Evolutionary conservation across 768 basidiomycete genomes (phyloP).

Genomic region (Cyclocybe aegerita): DNA sequence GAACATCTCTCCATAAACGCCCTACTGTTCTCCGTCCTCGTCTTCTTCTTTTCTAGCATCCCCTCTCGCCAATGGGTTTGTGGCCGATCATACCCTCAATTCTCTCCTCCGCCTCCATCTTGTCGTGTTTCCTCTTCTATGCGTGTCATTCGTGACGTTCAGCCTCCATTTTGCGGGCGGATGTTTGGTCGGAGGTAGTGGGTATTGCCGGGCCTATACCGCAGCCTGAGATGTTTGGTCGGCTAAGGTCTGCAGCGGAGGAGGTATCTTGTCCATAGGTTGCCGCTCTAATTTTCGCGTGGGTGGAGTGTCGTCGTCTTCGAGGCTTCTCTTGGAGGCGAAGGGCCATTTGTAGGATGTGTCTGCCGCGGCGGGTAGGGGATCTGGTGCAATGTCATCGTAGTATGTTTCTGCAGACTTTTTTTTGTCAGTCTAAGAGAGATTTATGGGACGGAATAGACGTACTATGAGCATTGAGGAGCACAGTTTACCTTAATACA

Average conservation of each 20-base stretch:
- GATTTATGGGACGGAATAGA: background rate
- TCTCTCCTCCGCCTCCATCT: slow-evolving; percentile 62
- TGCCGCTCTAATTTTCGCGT: slow-evolving; percentile 56
- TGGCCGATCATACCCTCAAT: slow-evolving; percentile 80
- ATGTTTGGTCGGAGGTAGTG: slow-evolving; percentile 62
- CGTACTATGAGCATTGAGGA: slow-evolving; percentile 36
- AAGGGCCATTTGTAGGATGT: slow-evolving; percentile 94
- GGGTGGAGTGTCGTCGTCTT: slow-evolving; percentile 54
- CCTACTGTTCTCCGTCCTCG: slow-evolving; percentile 66
- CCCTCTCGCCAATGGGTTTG: slow-evolving; percentile 77
- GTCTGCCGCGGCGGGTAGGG: slow-evolving; percentile 58
- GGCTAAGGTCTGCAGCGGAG: slow-evolving; percentile 3
- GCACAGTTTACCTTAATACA: slow-evolving; percentile 17
- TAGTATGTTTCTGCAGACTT: slow-evolving; percentile 33
- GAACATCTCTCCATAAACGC: slow-evolving; percentile 70
- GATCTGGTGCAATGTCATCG: slow-evolving; percentile 58
- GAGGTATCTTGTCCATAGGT: slow-evolving; percentile 35
- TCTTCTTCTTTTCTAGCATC: slow-evolving; percentile 84
- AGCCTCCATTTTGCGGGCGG: slow-evolving; percentile 61
- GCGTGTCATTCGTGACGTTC: slow-evolving; percentile 56
- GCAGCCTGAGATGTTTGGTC: slow-evolving; percentile 33
- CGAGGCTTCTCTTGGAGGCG: slow-evolving; percentile 59
- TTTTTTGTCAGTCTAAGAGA: background rate
- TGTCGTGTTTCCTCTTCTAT: slow-evolving; percentile 66
- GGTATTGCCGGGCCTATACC: slow-evolving; percentile 71